Evolutionary conservation across 306 rosid genomes (phyloP), one percentile per base, ranked within the genome.

Genomic region (Sophora flavescens): DNA sequence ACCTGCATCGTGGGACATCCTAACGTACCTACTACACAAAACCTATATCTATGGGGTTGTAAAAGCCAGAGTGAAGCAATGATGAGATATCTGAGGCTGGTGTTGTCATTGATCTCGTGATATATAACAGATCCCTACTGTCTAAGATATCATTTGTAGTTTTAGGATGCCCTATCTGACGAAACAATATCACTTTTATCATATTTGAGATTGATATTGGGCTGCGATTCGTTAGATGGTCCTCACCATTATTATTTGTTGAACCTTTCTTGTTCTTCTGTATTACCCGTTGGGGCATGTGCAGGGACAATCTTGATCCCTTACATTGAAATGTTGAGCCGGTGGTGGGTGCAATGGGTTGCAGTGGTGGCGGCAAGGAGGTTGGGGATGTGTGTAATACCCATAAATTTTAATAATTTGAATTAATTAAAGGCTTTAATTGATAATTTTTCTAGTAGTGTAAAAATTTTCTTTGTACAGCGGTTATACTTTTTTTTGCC

Each of bases 151-250:
- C 80, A 63, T 32, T 70, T 15, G 36, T 26, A 61, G 60, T 26
- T 78, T 42, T 28, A 88, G 83, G 87, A 56, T 42, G 84, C 66
- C 50, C 89, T 74, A 63, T 81, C 86, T 26, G 88, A 82, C 11
- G 85, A 81, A 68, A 87, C 78, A 59, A 52, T 86, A 67, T 74
- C 90, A n/a, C 18, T 78, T 86, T 74, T 86, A 76, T 88, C 84
- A 28, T 86, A 76, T 74, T 82, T 90, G 85, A 87, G 82, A 75
- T 90, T 90, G 84, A 82, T 83, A 48, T 78, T 82, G 64, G 86
- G 51, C 68, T 86, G 90, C 16, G 90, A 82, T 45, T 78, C 76
- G 62, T 86, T 85, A 44, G 86, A 74, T 44, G 89, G 83, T 41
- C 75, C 68, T 59, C 80, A 26, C 83, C 88, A 61, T 81, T 68